Conservation (phyloP, 2,329 filamentous ascomycete species). For the Hyphodiscus sp. region DNA sequence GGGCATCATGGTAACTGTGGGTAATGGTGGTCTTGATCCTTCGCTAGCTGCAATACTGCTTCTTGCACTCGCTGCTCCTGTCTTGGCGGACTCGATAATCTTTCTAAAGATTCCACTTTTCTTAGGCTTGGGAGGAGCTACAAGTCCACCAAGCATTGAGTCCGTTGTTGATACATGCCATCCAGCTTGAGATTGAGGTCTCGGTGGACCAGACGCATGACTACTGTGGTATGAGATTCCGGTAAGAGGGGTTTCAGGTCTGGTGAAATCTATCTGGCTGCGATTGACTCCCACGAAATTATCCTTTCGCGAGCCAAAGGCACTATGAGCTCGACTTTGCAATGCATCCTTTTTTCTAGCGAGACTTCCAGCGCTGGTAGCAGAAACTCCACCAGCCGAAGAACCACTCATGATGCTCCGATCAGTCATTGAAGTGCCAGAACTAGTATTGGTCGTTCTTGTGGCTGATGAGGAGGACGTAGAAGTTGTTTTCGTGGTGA, state of each 20-base stretch:
- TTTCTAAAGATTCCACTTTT: conserved; percentile 93
- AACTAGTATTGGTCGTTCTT: conserved; percentile 57
- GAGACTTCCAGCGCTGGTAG: conserved; percentile 90
- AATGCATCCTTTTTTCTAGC: conserved; percentile 59
- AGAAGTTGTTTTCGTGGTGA: conserved; percentile 80
- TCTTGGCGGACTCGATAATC: conserved; percentile 90
- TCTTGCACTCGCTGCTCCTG: conserved; percentile 81
- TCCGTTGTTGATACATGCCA: conserved; percentile 48
- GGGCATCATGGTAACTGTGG: conserved; percentile 20
- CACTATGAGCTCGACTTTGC: conserved; percentile 54
- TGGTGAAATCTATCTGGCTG: conserved; percentile 31
- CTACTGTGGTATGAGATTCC: conserved; percentile 89
- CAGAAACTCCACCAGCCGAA: conserved; percentile 86
- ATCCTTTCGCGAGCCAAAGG: conserved; percentile 52
- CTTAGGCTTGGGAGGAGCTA: conserved; percentile 69
- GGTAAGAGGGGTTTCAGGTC: conserved; percentile 61
- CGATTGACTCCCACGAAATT: conserved; percentile 23
- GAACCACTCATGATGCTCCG: conserved; percentile 89
- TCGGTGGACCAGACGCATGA: conserved; percentile 50
- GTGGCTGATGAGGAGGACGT: conserved; percentile 71
- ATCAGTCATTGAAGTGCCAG: conserved; percentile 70
- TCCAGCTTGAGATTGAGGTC: conserved; percentile 58
- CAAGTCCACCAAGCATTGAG: conserved; percentile 73
- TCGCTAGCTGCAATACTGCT: conserved; percentile 71
- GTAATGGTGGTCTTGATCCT: conserved; percentile 31